Evolutionary conservation across 192 early-diverging fungal genomes (phyloP).

Genomic region (Gamsiella multidivaricata): DNA sequence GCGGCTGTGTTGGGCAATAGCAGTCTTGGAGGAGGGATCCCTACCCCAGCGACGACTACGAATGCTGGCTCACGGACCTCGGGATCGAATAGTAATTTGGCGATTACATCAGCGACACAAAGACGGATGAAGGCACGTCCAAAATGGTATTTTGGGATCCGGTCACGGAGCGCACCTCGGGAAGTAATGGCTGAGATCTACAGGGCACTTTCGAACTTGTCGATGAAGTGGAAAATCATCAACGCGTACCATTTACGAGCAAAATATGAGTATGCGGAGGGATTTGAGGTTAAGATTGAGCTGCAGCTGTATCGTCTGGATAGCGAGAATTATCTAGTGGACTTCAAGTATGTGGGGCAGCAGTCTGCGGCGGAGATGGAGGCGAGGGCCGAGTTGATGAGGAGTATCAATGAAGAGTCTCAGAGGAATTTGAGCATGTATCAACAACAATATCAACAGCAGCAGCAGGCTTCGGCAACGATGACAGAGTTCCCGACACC

Average conservation of each 20-base stretch:
- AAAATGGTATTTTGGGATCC: slow-evolving; percentile 99
- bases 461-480: too few relatives aligned
- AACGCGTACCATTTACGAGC: slow-evolving; percentile 88
- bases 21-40: slow-evolving; percentile 31
- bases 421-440: background rate
- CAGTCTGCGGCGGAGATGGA: slow-evolving; percentile 46
- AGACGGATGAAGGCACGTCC: slow-evolving; percentile 64
- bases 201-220: slow-evolving; percentile 86
- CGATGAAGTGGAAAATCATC: slow-evolving; percentile 94
- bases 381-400: slow-evolving; percentile 45
- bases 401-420: slow-evolving; percentile 29
- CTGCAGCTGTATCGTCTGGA: slow-evolving; percentile 96
- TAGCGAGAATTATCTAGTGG: slow-evolving; percentile 91
- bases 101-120: slow-evolving; percentile 19
- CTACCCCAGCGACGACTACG: slow-evolving; percentile 12
- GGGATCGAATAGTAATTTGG: background rate
- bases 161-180: slow-evolving; percentile 87
- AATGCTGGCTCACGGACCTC: background rate
- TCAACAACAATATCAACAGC: too few relatives aligned
- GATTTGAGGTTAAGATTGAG: slow-evolving; percentile 87
- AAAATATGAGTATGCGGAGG: slow-evolving; percentile 68
- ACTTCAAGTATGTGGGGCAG: slow-evolving; percentile 88
- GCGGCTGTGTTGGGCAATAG: slow-evolving; percentile 39
- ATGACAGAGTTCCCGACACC: too few relatives aligned
- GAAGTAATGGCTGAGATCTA: slow-evolving; percentile 99